Evolutionary conservation across 2,329 filamentous ascomycete genomes (phyloP).

Genomic region (Aciculosporium take): DNA sequence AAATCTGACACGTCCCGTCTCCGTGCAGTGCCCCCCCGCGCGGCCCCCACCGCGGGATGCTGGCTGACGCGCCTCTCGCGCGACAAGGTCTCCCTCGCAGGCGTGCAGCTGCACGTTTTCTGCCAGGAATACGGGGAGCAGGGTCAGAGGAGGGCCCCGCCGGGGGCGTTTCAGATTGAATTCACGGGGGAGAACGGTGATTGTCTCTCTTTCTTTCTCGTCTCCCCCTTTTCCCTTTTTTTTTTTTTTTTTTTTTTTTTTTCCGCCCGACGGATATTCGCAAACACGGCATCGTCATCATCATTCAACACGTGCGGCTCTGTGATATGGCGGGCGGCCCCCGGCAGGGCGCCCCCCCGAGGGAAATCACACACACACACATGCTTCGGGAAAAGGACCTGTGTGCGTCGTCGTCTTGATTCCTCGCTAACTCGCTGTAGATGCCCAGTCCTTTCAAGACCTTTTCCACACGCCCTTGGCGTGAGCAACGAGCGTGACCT

Average conservation of each 20-base stretch:
- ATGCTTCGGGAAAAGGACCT: too few relatives aligned
- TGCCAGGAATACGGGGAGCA: conserved; percentile 39
- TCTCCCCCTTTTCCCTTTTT: neutral
- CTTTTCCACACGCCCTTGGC: too few relatives aligned
- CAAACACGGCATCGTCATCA: too few relatives aligned
- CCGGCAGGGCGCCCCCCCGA: too few relatives aligned
- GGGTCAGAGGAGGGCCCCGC: conserved; percentile 33
- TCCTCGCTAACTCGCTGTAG: too few relatives aligned
- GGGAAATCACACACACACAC: too few relatives aligned
- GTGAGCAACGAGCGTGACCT: too few relatives aligned
- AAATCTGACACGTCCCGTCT: too few relatives aligned
- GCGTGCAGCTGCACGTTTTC: conserved; percentile 45
- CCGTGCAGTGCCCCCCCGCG: conserved; percentile 42
- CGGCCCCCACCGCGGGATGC: conserved; percentile 26
- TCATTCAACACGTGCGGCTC: too few relatives aligned
- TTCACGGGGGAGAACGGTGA: conserved; percentile 30
- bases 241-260: neutral
- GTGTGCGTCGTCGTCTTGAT: too few relatives aligned
- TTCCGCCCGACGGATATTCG: neutral
- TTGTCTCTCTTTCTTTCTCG: conserved; percentile 2
- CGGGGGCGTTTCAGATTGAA: conserved; percentile 35
- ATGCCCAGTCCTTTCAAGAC: too few relatives aligned
- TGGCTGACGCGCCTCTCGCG: conserved; percentile 35
- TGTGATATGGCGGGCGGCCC: too few relatives aligned
- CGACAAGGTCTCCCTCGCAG: conserved; percentile 35